phyloP scores from a whole-genome alignment of 2,329 filamentous ascomycete species.

The Claviceps monticola region DNA sequence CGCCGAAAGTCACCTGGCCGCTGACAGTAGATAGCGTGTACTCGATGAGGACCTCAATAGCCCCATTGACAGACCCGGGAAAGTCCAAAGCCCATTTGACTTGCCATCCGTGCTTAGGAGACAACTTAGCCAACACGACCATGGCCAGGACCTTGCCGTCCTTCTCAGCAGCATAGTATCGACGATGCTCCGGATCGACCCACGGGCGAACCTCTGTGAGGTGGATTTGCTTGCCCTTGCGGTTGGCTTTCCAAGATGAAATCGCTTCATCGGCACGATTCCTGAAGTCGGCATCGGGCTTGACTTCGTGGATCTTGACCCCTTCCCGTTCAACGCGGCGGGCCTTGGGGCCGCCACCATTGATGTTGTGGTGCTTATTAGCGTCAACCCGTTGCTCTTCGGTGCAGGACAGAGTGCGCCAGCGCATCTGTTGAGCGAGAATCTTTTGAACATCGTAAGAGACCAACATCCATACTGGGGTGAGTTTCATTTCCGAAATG shows the following conservation, averaged over 20 bases:
- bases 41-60: slow-evolving; percentile 72
- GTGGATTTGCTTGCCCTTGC: slow-evolving; percentile 77
- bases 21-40: slow-evolving; percentile 44
- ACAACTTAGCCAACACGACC: slow-evolving; percentile 70
- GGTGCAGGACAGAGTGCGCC: slow-evolving; percentile 78
- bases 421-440: slow-evolving; percentile 65
- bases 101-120: slow-evolving; percentile 75
- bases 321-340: slow-evolving; percentile 71
- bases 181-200: slow-evolving; percentile 69
- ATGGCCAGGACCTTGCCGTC: slow-evolving; percentile 61
- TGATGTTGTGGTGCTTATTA: slow-evolving; percentile 47
- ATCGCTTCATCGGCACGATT: slow-evolving; percentile 59
- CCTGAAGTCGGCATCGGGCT: slow-evolving; percentile 55
- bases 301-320: slow-evolving; percentile 63
- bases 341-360: slow-evolving; percentile 55
- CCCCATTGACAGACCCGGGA: slow-evolving; percentile 70
- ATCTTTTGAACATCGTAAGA: slow-evolving; percentile 66
- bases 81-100: slow-evolving; percentile 96
- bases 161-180: slow-evolving; percentile 72
- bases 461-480: slow-evolving; percentile 83
- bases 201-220: slow-evolving; percentile 82
- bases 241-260: slow-evolving; percentile 62
- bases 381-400: slow-evolving; percentile 81
- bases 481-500: slow-evolving; percentile 52
- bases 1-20: slow-evolving; percentile 67